These are phyloP conservation scores for Geotrichum fermentans DNA, from an alignment of 1,139 yeast species.

Conservation along the genomic window DNA sequence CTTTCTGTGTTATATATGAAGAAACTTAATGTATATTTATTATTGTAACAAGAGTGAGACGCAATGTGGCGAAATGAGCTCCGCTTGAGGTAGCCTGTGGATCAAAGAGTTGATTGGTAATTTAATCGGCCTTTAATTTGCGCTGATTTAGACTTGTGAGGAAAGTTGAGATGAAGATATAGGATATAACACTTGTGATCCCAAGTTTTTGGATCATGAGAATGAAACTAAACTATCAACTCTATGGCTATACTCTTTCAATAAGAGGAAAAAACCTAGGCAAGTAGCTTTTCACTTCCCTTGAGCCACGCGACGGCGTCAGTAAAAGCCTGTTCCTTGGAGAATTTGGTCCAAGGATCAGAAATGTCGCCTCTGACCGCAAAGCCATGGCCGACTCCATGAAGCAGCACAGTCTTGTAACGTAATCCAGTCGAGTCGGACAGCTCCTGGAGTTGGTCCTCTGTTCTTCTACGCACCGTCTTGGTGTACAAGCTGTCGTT, in stretches of 20 bases:
- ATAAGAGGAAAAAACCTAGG: too few relatives aligned
- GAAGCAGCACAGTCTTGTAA: constrained; percentile 57
- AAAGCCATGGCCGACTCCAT: constrained; percentile 68
- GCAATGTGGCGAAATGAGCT: too few relatives aligned
- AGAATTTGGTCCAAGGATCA: constrained; percentile 53
- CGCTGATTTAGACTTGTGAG: too few relatives aligned
- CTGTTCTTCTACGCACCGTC: constrained; percentile 59
- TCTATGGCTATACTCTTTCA: not conserved
- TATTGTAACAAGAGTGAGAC: too few relatives aligned
- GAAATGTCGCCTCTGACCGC: constrained; percentile 68
- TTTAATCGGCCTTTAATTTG: too few relatives aligned
- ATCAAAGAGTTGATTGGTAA: too few relatives aligned
- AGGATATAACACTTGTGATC: too few relatives aligned
- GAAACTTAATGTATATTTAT: not conserved
- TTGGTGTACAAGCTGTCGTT: constrained; percentile 56
- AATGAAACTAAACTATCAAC: not conserved
- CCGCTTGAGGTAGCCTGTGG: too few relatives aligned
- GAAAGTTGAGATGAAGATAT: too few relatives aligned
- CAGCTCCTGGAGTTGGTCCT: constrained; percentile 48
- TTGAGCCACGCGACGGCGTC: constrained; percentile 59
- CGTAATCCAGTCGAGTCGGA: constrained; percentile 28
- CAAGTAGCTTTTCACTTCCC: not conserved
- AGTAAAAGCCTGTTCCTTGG: constrained; percentile 60
- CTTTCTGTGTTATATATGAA: not conserved
- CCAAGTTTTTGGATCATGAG: too few relatives aligned